A percentile compares a stretch with the other conserved stretches of the same genome.
Evolutionary conservation across 163 green algal genomes (phyloP).

Genomic region (Picocystis sp.): DNA sequence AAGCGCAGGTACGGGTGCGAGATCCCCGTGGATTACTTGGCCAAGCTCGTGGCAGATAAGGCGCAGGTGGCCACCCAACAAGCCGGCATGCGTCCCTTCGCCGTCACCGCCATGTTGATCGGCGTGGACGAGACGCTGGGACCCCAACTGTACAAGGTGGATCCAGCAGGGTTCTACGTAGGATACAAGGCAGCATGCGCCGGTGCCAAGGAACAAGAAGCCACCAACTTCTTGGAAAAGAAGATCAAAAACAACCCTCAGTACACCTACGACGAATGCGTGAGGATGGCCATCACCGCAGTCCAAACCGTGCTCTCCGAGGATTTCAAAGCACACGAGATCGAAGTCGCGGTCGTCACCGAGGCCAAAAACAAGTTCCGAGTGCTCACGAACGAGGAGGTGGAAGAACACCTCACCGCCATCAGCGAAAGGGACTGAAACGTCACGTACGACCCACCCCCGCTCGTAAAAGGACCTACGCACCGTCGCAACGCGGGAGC

Average conservation of each 20-base stretch:
- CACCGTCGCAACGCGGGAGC: no score
- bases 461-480: no score
- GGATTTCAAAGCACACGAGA: conserved; percentile 89
- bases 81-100: conserved; percentile 74
- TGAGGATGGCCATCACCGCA: conserved; percentile 64
- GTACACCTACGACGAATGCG: conserved; percentile 55
- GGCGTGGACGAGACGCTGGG: conserved; percentile 88
- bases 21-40: conserved; percentile 81
- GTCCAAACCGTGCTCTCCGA: conserved; percentile 79
- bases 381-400: conserved; percentile 51
- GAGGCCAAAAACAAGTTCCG: conserved; percentile 27
- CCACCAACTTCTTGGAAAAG: conserved; percentile 92
- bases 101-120: conserved; percentile 73
- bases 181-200: conserved; percentile 85
- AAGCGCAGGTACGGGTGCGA: conserved; percentile 84
- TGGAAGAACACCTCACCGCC: conserved; percentile 77
- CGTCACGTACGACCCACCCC: no score
- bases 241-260: conserved; percentile 56
- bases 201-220: conserved; percentile 91
- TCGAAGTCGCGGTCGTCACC: conserved; percentile 46
- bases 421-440: conserved; percentile 84
- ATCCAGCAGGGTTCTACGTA: conserved; percentile 93
- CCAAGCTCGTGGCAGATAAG: conserved; percentile 79
- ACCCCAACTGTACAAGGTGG: conserved; percentile 89
- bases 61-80: conserved; percentile 95